phyloP scores from a whole-genome alignment of 2,329 filamentous ascomycete species.

The Arthrinium phaeospermum region DNA sequence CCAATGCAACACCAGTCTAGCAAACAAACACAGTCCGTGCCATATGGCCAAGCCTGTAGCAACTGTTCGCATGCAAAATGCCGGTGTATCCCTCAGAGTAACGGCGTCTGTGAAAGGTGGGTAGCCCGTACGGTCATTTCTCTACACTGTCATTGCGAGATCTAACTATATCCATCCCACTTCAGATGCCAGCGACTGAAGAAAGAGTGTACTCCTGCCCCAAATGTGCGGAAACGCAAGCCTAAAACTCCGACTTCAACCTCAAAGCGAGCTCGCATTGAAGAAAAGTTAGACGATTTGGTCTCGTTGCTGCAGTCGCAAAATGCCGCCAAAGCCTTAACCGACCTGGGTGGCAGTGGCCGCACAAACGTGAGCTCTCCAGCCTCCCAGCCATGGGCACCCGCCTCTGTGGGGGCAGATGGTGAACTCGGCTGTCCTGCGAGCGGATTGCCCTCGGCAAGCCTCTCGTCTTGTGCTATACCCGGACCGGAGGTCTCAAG shows the following conservation, averaged over 20 bases:
- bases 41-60: constrained; percentile 24
- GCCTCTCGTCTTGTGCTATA: not conserved
- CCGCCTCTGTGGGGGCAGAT: not conserved
- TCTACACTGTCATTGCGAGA: not conserved
- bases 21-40: constrained; percentile 12
- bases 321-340: constrained; percentile 18
- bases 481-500: not conserved
- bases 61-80: constrained; percentile 24
- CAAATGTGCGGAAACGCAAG: constrained; percentile 27
- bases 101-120: constrained; percentile 22
- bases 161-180: not conserved
- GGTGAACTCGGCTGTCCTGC: not conserved
- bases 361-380: not conserved
- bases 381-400: not conserved
- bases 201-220: constrained; percentile 22
- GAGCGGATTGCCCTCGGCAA: not conserved
- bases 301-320: constrained; percentile 38
- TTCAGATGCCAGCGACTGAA: constrained; percentile 23
- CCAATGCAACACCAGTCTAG: not conserved
- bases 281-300: constrained; percentile 38
- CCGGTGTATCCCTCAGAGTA: constrained; percentile 20
- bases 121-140: not conserved
- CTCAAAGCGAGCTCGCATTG: constrained; percentile 30
- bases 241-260: constrained; percentile 26
- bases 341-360: constrained; percentile 9